Evolutionary conservation across 306 rosid species (phyloP).

Genomic region (Lathyrus sativus): DNA sequence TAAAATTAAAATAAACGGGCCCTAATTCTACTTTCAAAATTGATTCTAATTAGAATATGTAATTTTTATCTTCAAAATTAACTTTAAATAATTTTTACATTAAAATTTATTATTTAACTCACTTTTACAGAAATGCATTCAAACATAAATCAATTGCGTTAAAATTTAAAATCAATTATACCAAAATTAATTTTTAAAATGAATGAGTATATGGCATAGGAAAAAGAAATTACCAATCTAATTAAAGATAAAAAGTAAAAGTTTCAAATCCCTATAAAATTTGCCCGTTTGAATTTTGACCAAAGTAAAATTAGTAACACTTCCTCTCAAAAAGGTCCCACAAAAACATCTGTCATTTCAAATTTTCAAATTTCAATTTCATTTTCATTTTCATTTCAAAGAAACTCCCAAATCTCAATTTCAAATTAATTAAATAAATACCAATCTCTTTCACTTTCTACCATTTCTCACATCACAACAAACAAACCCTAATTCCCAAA

Average conservation of each 20-base stretch:
- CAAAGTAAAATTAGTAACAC: neutral
- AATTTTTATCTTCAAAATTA: no score
- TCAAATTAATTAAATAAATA: slow-evolving; percentile 1
- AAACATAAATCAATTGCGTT: no score
- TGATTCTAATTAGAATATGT: no score
- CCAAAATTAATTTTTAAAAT: no score
- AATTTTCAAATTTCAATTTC: neutral
- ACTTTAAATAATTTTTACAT: no score
- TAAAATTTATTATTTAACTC: no score
- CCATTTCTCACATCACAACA: neutral
- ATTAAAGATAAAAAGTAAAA: neutral
- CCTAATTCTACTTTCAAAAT: no score
- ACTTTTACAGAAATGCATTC: no score
- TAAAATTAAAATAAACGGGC: no score
- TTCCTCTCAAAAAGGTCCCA: neutral
- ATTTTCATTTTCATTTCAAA: neutral
- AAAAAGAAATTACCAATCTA: no score
- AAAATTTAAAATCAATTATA: no score
- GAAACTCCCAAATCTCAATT: neutral
- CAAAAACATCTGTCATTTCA: neutral
- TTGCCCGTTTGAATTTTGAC: neutral
- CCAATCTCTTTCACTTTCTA: neutral
- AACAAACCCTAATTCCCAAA: slow-evolving; percentile 15
- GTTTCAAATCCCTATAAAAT: neutral
- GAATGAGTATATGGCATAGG: no score